Base-by-base conservation (phyloP, 1,284 basidiomycete genomes). In the Cryptococcus deneoformans region DNA sequence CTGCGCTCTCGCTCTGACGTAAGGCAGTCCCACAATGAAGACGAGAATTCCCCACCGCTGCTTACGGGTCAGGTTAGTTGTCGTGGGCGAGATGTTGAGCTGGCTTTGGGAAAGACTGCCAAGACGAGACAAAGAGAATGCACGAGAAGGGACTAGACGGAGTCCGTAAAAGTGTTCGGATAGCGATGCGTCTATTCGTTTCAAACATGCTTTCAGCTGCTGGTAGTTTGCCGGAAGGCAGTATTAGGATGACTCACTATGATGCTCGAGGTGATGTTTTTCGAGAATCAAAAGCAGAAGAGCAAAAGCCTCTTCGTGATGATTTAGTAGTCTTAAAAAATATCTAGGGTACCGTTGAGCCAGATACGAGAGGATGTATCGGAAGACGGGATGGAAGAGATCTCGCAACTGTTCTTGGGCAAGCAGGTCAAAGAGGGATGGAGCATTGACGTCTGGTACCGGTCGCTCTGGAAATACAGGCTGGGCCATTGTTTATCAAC, bases 281-380 rank as follows among this genome's bases (percentile, higher is more conserved):
- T 99, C 96, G 5, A 99, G 86, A 55, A 92, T 82, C 45, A 92
- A 79, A 86, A 99, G 92, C 55, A 96, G 80, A 12, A 86, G 61
- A 0, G 92, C 89, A 71, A 96, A 99, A 70, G 97, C 88, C 76
- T 98, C 95, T 75, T 99, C 96, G 80, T 98, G 95, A 43, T 86
- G 81, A 76, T 99, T 98, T 11, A 97, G 91, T 53, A 99, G 81
- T 14, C 88, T 86, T 40, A 99, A 79, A 39, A 99, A 83, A 76
- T 97, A 94, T 53, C 96, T 85, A 6, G 96, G 96, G 75, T 98
- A 89, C 57, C 88, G 84, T 80, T 98, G 94, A 1, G 96, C 93
- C 66, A 98, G 91, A 50, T 98, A 90, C 92, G 89, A 90, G 46
- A 99, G 80, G 54, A 96, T 87, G 80, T 99, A 99, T 75, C 95